Conservation (phyloP, 257 asterid genomes). For the Forsythia viridissima region DNA sequence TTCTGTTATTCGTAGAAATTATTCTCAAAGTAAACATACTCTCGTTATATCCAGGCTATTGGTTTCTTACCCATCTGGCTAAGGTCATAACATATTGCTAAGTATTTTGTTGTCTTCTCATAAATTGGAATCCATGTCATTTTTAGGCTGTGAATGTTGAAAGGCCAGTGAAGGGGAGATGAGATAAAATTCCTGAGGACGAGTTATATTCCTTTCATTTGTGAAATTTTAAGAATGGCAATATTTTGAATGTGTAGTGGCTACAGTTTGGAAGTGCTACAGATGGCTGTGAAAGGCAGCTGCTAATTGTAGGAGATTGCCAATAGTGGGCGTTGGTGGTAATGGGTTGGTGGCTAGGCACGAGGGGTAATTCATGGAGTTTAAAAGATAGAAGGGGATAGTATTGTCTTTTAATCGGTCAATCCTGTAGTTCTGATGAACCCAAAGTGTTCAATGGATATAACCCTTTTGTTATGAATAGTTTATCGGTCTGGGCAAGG, state of each 20-base stretch:
- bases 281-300: background rate
- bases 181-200: background rate
- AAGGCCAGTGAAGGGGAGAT: background rate
- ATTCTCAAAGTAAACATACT: background rate
- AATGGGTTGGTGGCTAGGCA: background rate
- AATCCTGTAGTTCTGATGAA: background rate
- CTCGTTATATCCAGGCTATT: background rate
- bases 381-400: background rate
- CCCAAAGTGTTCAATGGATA: background rate
- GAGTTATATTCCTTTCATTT: background rate
- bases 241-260: background rate
- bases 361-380: background rate
- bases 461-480: too few relatives aligned
- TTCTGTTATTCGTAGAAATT: conserved; percentile 6
- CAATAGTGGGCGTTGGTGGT: background rate
- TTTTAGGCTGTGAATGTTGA: background rate
- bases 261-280: background rate
- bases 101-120: background rate
- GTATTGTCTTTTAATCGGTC: background rate
- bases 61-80: conserved; percentile 5
- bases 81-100: conserved; percentile 6
- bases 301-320: background rate
- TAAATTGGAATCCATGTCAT: background rate
- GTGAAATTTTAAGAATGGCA: background rate
- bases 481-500: too few relatives aligned